Conservation (phyloP, 441 rosid genomes). For the Aleurites moluccanus region DNA sequence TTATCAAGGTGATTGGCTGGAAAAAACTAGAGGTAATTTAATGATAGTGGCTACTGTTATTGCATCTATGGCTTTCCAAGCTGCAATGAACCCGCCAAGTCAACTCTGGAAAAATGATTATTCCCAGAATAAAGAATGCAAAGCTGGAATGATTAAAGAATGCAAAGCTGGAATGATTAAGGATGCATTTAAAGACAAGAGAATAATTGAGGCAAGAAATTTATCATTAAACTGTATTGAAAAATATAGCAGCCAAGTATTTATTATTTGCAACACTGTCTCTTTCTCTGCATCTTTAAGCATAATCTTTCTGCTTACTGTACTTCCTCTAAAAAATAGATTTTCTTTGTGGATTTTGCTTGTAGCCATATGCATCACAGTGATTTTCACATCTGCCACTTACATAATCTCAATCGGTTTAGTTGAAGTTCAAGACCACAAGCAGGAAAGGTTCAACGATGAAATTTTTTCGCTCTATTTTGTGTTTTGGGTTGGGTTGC, state of each 20-base stretch:
- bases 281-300: conserved; percentile 38
- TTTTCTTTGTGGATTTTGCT: conserved; percentile 20
- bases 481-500: background rate
- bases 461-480: background rate
- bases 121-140: background rate
- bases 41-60: conserved; percentile 47
- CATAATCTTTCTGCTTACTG: conserved; percentile 39
- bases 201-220: conserved; percentile 22
- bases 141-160: background rate
- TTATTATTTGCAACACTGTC: conserved; percentile 11
- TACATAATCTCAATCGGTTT: background rate
- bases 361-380: background rate
- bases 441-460: background rate
- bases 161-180: background rate
- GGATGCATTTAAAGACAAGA: background rate
- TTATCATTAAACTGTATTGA: conserved; percentile 18
- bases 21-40: conserved; percentile 35
- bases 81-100: conserved; percentile 41
- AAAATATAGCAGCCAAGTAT: background rate
- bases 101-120: conserved; percentile 26
- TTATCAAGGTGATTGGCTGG: conserved; percentile 28
- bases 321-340: conserved; percentile 32
- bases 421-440: background rate
- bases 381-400: conserved; percentile 7
- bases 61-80: conserved; percentile 46